Conservation (phyloP, 2,329 filamentous ascomycete genomes). For the Beauveria sp. region DNA sequence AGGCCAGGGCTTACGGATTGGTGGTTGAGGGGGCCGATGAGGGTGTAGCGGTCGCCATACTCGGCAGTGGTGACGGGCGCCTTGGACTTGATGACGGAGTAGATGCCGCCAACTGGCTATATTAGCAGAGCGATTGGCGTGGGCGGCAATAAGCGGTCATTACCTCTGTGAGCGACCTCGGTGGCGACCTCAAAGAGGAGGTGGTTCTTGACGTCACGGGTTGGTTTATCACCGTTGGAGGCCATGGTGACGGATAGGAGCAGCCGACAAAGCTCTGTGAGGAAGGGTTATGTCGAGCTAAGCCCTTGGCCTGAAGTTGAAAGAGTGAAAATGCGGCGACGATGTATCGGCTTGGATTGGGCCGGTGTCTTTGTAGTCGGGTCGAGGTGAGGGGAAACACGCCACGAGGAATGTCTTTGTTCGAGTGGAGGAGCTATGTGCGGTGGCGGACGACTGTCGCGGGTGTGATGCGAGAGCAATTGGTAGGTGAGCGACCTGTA, state of each 20-base stretch:
- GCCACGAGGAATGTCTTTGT: not conserved
- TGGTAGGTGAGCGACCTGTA: not conserved
- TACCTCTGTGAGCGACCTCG: constrained; percentile 92
- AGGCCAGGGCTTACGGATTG: constrained; percentile 58
- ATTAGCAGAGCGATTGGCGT: constrained; percentile 5
- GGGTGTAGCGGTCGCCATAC: constrained; percentile 94
- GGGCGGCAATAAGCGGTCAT: not conserved
- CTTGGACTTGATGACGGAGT: constrained; percentile 98
- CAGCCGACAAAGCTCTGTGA: not conserved
- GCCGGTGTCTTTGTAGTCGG: not conserved
- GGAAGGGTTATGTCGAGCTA: too few species aligned
- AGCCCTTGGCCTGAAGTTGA: too few species aligned
- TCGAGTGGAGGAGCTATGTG: not conserved
- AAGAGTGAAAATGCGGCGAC: too few species aligned
- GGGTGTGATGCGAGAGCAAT: not conserved
- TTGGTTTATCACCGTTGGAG: constrained; percentile 36
- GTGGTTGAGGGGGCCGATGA: constrained; percentile 90
- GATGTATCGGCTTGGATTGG: not conserved
- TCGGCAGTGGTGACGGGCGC: constrained; percentile 95
- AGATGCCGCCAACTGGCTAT: constrained; percentile 82
- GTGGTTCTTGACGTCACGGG: constrained; percentile 84
- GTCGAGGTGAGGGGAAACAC: too few species aligned
- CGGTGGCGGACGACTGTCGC: not conserved
- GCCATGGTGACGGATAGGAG: constrained; percentile 31
- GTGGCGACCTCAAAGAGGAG: constrained; percentile 95